These are phyloP conservation scores for Penicillium malachiteum DNA, from an alignment of 495 filamentous ascomycete genomes.

Conservation along the genomic window DNA sequence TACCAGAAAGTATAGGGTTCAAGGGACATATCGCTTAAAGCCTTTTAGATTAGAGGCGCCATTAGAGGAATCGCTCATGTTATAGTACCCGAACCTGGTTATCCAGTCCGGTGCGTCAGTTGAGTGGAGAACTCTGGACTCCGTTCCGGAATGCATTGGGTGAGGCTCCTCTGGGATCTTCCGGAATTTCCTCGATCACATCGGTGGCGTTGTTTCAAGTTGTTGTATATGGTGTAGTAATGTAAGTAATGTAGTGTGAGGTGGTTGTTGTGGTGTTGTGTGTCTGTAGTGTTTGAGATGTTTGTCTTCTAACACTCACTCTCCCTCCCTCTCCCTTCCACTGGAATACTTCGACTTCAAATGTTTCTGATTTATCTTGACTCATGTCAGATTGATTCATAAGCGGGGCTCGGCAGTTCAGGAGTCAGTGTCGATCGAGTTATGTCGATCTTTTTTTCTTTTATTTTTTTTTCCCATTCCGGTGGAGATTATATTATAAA, in stretches of 20 bases:
- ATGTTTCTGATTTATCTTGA: background rate
- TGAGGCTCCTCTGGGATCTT: slow-evolving; percentile 20
- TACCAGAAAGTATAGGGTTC: slow-evolving; percentile 14
- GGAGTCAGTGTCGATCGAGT: slow-evolving; percentile 4
- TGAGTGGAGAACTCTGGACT: slow-evolving; percentile 21
- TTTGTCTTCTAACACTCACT: no score
- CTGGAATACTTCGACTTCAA: no score
- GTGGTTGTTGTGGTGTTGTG: no score
- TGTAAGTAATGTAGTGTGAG: no score
- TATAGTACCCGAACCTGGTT: no score
- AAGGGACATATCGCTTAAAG: slow-evolving; percentile 25
- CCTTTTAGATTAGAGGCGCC: slow-evolving; percentile 12
- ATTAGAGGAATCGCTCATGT: background rate
- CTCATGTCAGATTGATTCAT: background rate
- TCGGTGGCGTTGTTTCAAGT: no score
- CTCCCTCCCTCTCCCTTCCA: no score
- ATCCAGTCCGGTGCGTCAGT: slow-evolving; percentile 33
- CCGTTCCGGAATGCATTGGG: slow-evolving; percentile 4
- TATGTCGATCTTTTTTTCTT: background rate
- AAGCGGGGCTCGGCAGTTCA: slow-evolving; percentile 4
- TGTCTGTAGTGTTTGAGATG: no score
- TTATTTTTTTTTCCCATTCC: background rate
- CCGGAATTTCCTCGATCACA: background rate
- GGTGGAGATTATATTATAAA: no score
- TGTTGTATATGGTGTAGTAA: no score